phyloP scores from a whole-genome alignment of 106 monocot species.

The Phalaenopsis equestris region DNA sequence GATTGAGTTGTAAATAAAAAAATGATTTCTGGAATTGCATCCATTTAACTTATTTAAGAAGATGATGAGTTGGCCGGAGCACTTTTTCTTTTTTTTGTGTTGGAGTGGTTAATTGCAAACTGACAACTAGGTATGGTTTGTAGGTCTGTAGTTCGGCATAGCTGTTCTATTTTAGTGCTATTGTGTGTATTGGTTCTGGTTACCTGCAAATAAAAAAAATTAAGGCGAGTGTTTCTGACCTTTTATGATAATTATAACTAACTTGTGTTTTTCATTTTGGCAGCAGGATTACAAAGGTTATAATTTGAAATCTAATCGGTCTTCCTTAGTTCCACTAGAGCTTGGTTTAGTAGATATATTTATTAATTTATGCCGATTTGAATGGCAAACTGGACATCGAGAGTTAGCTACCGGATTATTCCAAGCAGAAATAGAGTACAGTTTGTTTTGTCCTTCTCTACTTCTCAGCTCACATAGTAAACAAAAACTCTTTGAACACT shows the following conservation, averaged over 20 bases:
- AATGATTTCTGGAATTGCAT: no score
- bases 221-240: neutral
- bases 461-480: constrained; percentile 64
- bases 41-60: no score
- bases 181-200: neutral
- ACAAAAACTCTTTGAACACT: constrained; percentile 87
- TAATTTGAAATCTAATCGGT: constrained; percentile 10
- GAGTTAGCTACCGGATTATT: constrained; percentile 85
- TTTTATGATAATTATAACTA: neutral
- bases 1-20: no score
- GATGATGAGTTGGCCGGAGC: no score
- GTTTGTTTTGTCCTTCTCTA: constrained; percentile 71
- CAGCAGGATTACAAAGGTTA: constrained; percentile 29
- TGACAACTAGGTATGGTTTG: no score
- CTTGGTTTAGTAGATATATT: constrained; percentile 81
- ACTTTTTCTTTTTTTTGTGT: no score
- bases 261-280: neutral
- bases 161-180: neutral
- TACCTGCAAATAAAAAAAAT: neutral
- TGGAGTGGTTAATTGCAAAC: no score
- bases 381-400: constrained; percentile 87
- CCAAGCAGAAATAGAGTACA: constrained; percentile 91
- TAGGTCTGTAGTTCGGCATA: no score
- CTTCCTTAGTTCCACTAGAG: constrained; percentile 58
- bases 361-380: constrained; percentile 81